Conservation (phyloP, 352 stramenopile species). For the Globisporangium takayamanum region DNA sequence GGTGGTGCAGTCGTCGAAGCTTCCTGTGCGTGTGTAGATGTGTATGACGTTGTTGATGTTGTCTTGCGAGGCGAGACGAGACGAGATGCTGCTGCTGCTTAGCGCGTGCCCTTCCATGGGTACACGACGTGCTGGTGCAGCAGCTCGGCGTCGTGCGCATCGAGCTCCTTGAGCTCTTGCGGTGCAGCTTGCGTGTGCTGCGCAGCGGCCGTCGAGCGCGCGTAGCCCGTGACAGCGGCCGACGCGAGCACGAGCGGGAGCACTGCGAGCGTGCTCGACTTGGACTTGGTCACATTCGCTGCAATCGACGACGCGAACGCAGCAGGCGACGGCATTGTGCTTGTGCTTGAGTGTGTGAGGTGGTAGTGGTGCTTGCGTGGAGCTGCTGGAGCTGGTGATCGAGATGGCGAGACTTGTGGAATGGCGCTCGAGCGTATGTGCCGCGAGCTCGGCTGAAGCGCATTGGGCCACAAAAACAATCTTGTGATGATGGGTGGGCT, state of each 20-base stretch:
- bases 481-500: too few relatives aligned
- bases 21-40: not conserved
- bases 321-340: slow-evolving; percentile 10
- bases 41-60: too few relatives aligned
- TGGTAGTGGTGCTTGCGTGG: not conserved
- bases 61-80: too few relatives aligned
- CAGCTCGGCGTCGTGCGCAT: slow-evolving; percentile 31
- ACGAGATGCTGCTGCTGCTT: slow-evolving; percentile 7
- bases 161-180: slow-evolving; percentile 19
- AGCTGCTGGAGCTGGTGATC: not conserved
- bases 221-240: slow-evolving; percentile 57
- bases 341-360: not conserved
- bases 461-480: too few relatives aligned
- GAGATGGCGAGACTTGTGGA: not conserved
- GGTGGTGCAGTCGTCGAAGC: not conserved
- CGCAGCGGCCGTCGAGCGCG: slow-evolving; percentile 33
- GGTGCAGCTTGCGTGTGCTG: slow-evolving; percentile 28
- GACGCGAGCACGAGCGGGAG: slow-evolving; percentile 58
- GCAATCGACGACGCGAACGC: slow-evolving; percentile 26
- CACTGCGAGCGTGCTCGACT: slow-evolving; percentile 32
- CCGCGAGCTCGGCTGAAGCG: too few relatives aligned
- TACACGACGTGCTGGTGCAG: slow-evolving; percentile 61
- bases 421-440: too few relatives aligned
- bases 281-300: slow-evolving; percentile 34
- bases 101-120: slow-evolving; percentile 66